Conservation (phyloP, 2,329 filamentous ascomycete genomes). For the Aspergillus costaricaensis region DNA sequence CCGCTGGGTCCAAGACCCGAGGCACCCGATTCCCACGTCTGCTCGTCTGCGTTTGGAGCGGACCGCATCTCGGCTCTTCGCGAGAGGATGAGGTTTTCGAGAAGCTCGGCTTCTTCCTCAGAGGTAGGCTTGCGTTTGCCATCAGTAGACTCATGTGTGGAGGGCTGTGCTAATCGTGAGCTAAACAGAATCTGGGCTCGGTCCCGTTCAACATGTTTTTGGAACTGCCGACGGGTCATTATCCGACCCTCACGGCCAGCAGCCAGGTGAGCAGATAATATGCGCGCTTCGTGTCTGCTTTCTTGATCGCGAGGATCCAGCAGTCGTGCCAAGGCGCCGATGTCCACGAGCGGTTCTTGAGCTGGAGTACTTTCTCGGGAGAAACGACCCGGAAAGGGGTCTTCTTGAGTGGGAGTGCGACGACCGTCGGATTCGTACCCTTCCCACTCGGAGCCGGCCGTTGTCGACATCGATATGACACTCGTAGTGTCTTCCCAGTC, state of each 20-base stretch:
- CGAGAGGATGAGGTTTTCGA: slow-evolving; percentile 62
- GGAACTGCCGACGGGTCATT: slow-evolving; percentile 80
- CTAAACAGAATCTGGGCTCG: slow-evolving; percentile 68
- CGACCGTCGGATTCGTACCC: slow-evolving; percentile 49
- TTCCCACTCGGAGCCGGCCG: slow-evolving; percentile 54
- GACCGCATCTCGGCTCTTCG: slow-evolving; percentile 44
- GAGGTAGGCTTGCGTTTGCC: slow-evolving; percentile 39
- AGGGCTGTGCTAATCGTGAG: slow-evolving; percentile 38
- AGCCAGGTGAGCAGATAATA: slow-evolving; percentile 77
- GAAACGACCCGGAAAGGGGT: slow-evolving; percentile 57
- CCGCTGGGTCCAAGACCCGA: slow-evolving; percentile 72
- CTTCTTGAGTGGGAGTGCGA: slow-evolving; percentile 72
- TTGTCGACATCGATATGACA: slow-evolving; percentile 67
- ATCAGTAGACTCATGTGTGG: slow-evolving; percentile 13
- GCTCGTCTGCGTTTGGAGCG: slow-evolving; percentile 18
- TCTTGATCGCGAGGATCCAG: slow-evolving; percentile 77
- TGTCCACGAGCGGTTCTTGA: slow-evolving; percentile 64
- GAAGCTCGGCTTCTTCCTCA: slow-evolving; percentile 59
- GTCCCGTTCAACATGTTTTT: slow-evolving; percentile 66
- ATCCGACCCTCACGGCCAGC: slow-evolving; percentile 59
- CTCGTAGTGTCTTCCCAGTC: slow-evolving; percentile 76
- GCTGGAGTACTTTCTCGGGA: slow-evolving; percentile 53
- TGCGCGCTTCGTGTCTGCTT: slow-evolving; percentile 76
- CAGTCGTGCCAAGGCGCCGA: slow-evolving; percentile 72
- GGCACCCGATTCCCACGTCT: slow-evolving; percentile 69